These are phyloP conservation scores for Talaromyces sp. DNA, from an alignment of 2,329 filamentous ascomycete species.

Conservation along the genomic window DNA sequence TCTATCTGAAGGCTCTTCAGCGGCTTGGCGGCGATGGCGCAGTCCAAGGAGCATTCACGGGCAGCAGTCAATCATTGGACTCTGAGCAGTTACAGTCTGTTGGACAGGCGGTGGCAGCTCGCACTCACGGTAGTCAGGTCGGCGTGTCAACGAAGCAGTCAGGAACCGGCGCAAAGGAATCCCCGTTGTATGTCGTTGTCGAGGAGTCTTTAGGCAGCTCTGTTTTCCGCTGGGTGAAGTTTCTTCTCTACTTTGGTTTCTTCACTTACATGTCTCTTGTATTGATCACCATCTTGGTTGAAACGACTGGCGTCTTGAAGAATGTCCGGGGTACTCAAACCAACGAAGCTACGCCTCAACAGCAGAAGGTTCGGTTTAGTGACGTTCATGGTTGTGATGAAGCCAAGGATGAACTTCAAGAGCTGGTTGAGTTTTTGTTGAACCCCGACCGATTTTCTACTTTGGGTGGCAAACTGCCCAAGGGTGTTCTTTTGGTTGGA, in stretches of 20 bases:
- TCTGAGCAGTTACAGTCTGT: conserved; percentile 68
- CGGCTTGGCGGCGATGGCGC: conserved; percentile 47
- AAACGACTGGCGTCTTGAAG: conserved; percentile 72
- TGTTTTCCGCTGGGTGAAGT: conserved; percentile 89
- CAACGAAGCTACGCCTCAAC: conserved; percentile 85
- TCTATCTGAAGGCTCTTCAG: conserved; percentile 71
- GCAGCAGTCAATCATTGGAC: conserved; percentile 40
- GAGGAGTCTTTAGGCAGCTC: conserved; percentile 76
- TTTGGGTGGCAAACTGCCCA: conserved; percentile 92
- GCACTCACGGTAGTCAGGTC: conserved; percentile 62
- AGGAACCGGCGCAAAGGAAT: conserved; percentile 68
- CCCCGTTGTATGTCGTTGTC: conserved; percentile 91
- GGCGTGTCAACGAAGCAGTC: conserved; percentile 42
- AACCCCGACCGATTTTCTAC: conserved; percentile 90
- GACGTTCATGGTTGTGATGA: conserved; percentile 98
- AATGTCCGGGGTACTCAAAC: conserved; percentile 67
- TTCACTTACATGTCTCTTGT: conserved; percentile 75
- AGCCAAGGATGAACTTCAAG: conserved; percentile 94
- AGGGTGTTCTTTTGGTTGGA: conserved; percentile 90
- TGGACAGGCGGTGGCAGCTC: conserved; percentile 74
- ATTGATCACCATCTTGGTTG: conserved; percentile 73
- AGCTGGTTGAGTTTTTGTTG: conserved; percentile 92
- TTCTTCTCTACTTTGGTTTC: conserved; percentile 71
- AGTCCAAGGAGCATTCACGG: conserved; percentile 19
- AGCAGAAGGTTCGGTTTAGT: conserved; percentile 82